Evolutionary conservation across 2,329 filamentous ascomycete genomes (phyloP).

Genomic region (Phialocephala subalpina): DNA sequence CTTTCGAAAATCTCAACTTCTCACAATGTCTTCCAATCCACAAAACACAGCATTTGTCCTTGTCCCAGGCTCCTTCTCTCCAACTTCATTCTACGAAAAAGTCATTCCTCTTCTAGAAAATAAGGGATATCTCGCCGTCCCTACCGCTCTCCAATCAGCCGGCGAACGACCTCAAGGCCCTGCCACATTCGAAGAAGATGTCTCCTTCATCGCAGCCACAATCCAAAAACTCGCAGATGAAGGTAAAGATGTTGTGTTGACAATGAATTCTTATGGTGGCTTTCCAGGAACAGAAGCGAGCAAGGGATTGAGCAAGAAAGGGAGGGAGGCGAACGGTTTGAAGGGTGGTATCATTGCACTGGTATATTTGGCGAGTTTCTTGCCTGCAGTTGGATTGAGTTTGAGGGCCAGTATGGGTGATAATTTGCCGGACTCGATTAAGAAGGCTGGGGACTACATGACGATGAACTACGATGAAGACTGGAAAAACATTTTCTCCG

Average conservation of each 20-base stretch:
- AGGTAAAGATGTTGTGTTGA: conserved; percentile 48
- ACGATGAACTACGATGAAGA: conserved; percentile 3
- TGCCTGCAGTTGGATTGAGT: conserved; percentile 16
- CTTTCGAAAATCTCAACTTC: background rate
- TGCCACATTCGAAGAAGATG: conserved; percentile 47
- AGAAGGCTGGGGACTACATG: conserved; percentile 24
- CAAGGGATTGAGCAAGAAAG: conserved; percentile 46
- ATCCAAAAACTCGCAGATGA: conserved; percentile 40
- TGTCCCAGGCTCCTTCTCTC: conserved; percentile 30
- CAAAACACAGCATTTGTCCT: conserved; percentile 25
- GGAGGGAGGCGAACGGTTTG: conserved; percentile 47
- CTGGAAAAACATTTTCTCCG: conserved; percentile 21
- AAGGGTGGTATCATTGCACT: conserved; percentile 46
- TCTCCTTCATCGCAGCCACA: conserved; percentile 43
- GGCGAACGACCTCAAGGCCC: conserved; percentile 8
- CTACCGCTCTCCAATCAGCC: conserved; percentile 23
- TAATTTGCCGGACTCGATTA: conserved; percentile 17
- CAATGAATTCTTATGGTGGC: conserved; percentile 50
- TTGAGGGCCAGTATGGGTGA: conserved; percentile 15
- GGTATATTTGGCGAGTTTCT: conserved; percentile 27
- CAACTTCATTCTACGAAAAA: conserved; percentile 21
- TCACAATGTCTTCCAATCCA: conserved; percentile 5
- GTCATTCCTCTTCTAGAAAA: conserved; percentile 18
- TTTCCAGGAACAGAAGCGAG: conserved; percentile 45
- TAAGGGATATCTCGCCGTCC: conserved; percentile 9